A percentile compares a stretch with the other conserved stretches of the same genome.
Evolutionary conservation across 805 yeast genomes (phyloP).

Genomic region (Jamesozyma hellenica): DNA sequence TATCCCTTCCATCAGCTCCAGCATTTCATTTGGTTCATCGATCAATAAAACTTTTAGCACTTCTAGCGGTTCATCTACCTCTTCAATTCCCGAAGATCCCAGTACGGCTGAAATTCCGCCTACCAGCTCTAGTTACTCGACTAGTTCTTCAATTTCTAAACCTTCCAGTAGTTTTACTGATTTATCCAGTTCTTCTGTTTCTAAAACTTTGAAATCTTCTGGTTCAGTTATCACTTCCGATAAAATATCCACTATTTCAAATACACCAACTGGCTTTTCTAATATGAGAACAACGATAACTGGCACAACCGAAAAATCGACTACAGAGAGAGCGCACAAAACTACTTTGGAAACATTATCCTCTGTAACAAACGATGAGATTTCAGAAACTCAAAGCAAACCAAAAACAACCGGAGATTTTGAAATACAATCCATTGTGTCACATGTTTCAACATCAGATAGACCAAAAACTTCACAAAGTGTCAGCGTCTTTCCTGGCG

Average conservation of each 20-base stretch:
- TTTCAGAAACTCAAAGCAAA: no score
- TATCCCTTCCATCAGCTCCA: no score
- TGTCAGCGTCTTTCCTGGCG: no score
- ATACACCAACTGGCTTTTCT: neutral
- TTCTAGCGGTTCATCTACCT: neutral
- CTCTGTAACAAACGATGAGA: conserved; percentile 1
- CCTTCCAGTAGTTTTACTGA: no score
- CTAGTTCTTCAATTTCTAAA: neutral
- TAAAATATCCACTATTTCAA: neutral
- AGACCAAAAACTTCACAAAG: no score
- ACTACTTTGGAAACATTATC: conserved; percentile 1
- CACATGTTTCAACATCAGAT: no score
- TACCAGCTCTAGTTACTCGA: no score
- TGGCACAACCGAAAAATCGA: neutral
- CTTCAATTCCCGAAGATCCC: no score
- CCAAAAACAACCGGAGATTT: neutral
- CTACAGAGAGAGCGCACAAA: neutral
- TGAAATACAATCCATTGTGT: neutral
- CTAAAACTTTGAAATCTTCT: no score
- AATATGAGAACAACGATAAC: neutral
- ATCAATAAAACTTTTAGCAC: no score
- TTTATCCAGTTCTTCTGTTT: neutral
- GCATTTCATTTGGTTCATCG: no score
- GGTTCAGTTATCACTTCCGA: neutral
- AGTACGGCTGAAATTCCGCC: no score